Percentiles rank a stretch among this genome's conserved stretches.
phyloP scores from a whole-genome alignment of 257 asterid species.

The Craterostigma plantagineum region DNA sequence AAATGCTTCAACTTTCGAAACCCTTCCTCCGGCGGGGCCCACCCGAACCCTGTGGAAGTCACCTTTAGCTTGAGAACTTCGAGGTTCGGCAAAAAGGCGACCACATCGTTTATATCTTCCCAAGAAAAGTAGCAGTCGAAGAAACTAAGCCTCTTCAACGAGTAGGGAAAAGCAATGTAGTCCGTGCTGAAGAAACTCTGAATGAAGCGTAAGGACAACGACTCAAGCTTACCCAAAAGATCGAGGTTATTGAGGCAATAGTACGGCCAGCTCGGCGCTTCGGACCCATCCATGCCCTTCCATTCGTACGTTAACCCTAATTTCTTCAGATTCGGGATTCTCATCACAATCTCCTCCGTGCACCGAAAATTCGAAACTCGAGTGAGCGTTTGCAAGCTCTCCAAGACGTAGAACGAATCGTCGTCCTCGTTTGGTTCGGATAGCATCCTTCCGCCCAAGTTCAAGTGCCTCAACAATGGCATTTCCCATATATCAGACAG shows the following conservation, averaged over 20 bases:
- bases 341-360: not conserved
- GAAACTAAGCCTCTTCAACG: conserved; percentile 9
- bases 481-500: conserved; percentile 5
- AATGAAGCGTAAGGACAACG: not conserved
- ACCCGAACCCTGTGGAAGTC: not conserved
- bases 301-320: not conserved
- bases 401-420: not conserved
- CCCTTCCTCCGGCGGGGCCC: conserved; percentile 9
- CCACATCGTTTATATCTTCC: not conserved
- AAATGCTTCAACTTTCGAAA: conserved; percentile 5
- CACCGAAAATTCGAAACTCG: not conserved
- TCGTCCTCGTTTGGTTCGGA: not conserved
- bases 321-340: not conserved
- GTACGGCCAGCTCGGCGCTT: not conserved
- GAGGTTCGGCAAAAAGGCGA: conserved; percentile 10
- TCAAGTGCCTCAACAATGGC: not conserved
- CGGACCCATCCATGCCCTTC: not conserved
- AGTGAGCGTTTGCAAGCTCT: conserved; percentile 4
- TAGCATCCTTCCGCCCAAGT: not conserved
- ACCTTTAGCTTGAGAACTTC: conserved; percentile 10
- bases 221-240: conserved; percentile 7
- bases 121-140: not conserved
- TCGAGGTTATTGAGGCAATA: conserved; percentile 1
- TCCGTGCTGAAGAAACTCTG: no score
- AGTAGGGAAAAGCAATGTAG: conserved; percentile 2